Conservation (phyloP, 2,329 filamentous ascomycete species). For the Penicillium expansum region DNA sequence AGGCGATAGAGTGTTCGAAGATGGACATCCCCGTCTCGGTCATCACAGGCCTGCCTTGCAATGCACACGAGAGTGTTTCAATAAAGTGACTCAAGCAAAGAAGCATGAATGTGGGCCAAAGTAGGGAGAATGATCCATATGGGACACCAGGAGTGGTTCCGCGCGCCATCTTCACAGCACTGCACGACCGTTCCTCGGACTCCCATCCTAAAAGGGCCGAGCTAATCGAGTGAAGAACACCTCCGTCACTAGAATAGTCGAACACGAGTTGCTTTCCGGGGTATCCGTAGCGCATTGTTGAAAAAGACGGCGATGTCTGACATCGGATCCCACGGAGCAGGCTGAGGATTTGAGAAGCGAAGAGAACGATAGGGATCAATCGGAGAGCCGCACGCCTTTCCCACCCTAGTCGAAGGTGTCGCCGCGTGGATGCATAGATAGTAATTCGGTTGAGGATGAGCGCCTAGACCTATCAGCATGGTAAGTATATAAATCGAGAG, state of each 20-base stretch:
- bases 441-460: conserved; percentile 86
- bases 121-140: conserved; percentile 72
- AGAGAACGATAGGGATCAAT: conserved; percentile 66
- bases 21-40: conserved; percentile 94
- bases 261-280: conserved; percentile 63
- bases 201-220: conserved; percentile 71
- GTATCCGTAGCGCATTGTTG: conserved; percentile 67
- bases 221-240: conserved; percentile 69
- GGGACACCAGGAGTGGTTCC: conserved; percentile 54
- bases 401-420: conserved; percentile 74
- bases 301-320: conserved; percentile 76
- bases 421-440: conserved; percentile 86
- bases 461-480: conserved; percentile 50
- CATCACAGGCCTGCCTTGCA: conserved; percentile 75
- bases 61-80: conserved; percentile 81
- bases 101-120: conserved; percentile 52
- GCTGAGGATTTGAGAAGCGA: conserved; percentile 64
- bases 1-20: conserved; percentile 93
- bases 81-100: conserved; percentile 76
- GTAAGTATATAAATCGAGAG: background rate
- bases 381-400: conserved; percentile 68
- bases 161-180: conserved; percentile 69
- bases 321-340: conserved; percentile 86
- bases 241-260: conserved; percentile 68
- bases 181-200: conserved; percentile 71